Base-by-base conservation (phyloP, 2,329 filamentous ascomycete species). In the Hypoxylon sp. region DNA sequence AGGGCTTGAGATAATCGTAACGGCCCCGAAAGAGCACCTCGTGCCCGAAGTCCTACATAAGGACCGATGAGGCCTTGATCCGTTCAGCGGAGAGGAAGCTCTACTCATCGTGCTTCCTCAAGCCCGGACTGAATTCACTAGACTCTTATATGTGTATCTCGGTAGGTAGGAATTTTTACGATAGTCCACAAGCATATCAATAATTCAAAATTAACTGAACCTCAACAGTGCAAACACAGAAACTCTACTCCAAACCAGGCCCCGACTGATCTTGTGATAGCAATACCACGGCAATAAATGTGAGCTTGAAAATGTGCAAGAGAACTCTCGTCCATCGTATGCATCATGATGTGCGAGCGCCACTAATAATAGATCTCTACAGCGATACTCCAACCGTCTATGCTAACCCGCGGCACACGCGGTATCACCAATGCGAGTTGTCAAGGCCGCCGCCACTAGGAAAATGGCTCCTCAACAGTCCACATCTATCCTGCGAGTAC, bases 261-360 rank as follows among this genome's bases (percentile, higher is more conserved):
- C n/a, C n/a, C n/a, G n/a, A n/a, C n/a, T n/a, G n/a, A n/a, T n/a
- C n/a, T n/a, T n/a, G n/a, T n/a, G n/a, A n/a, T n/a, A n/a, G n/a
- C n/a, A n/a, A n/a, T n/a, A n/a, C n/a, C n/a, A n/a, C n/a, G n/a
- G n/a, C n/a, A n/a, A n/a, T n/a, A n/a, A 26, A 3, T 33, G 9
- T 9, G 12, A 3, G 16, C 7, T 40, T 40, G 7, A 11, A 69
- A 6, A 76, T 76, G 74, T 76, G 74, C 30, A 51, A 61, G 1
- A 62, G 40, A 0, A 67, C 61, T 0, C 50, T 71, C 7, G 67
- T 45, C 1, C 73, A 76, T 30, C n/a, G 60, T 6, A 76, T 75
- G 73, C 71, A 75, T 60, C 72, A 75, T 60, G 73, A 75, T 28
- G 71, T 74, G 30, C 68, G 71, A 0, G 24, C 14, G 0, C 68